Evolutionary conservation across 495 filamentous ascomycete species (phyloP).

Genomic region (Aspergillus coremiiformis): DNA sequence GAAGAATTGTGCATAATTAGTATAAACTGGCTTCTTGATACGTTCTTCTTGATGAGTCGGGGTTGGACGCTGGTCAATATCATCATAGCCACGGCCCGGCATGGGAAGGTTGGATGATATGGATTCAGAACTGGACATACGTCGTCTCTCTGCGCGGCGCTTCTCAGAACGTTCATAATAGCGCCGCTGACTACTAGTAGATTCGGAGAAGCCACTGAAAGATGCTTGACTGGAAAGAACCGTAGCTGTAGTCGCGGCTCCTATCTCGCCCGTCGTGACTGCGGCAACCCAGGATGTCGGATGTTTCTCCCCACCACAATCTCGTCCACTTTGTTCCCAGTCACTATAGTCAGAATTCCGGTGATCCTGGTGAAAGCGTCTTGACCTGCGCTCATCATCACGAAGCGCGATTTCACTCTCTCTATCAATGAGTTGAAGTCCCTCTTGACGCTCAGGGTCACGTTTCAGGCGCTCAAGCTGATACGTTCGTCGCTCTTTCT

Average conservation of each 20-base stretch:
- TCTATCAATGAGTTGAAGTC: slow-evolving; percentile 28
- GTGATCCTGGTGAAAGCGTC: slow-evolving; percentile 10
- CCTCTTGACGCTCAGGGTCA: slow-evolving; percentile 22
- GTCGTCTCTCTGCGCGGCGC: slow-evolving; percentile 33
- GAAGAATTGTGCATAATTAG: slow-evolving; percentile 40
- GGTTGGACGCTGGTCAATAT: slow-evolving; percentile 9
- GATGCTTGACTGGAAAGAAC: slow-evolving; percentile 31
- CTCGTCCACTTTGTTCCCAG: slow-evolving; percentile 3
- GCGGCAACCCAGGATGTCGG: slow-evolving; percentile 37
- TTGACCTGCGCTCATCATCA: slow-evolving; percentile 11
- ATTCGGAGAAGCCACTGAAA: slow-evolving; percentile 32
- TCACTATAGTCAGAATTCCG: slow-evolving; percentile 18
- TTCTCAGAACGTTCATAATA: slow-evolving; percentile 30
- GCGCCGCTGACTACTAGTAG: slow-evolving; percentile 23
- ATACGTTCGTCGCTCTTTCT: slow-evolving; percentile 34
- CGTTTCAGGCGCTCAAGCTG: slow-evolving; percentile 23
- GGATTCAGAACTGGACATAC: slow-evolving; percentile 14
- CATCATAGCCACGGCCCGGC: slow-evolving; percentile 8
- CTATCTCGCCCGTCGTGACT: slow-evolving; percentile 43
- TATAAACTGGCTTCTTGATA: slow-evolving; percentile 27
- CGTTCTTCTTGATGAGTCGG: slow-evolving; percentile 7
- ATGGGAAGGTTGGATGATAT: slow-evolving; percentile 18
- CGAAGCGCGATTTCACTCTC: slow-evolving; percentile 19
- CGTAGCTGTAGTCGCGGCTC: slow-evolving; percentile 36
- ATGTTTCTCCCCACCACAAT: slow-evolving; percentile 13